phyloP scores from a whole-genome alignment of 1,284 basidiomycete genomes.

The Ganoderma leucocontextum region DNA sequence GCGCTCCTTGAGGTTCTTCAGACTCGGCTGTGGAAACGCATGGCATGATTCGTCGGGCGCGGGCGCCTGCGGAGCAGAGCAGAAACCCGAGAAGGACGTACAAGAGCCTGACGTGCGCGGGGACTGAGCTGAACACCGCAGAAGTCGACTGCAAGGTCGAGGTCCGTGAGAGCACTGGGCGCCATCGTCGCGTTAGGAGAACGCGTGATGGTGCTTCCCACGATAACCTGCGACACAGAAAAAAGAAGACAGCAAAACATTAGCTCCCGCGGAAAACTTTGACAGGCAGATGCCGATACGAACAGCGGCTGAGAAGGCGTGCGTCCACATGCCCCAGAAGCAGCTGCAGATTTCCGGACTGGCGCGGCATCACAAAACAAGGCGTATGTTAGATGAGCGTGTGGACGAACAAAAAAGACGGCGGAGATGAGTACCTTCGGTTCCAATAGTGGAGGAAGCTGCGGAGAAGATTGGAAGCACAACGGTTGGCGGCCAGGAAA shows the following conservation, averaged over 20 bases:
- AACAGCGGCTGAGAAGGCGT: conserved; percentile 50
- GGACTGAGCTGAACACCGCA: conserved; percentile 38
- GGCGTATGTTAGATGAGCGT: conserved; percentile 14
- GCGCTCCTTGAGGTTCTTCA: conserved; percentile 39
- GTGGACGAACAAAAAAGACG: conserved; percentile 4
- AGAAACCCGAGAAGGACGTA: conserved; percentile 28
- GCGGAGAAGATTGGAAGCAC: conserved; percentile 46
- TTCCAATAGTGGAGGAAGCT: conserved; percentile 45
- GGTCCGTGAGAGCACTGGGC: conserved; percentile 42
- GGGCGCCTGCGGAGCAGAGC: background rate
- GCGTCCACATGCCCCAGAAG: conserved; percentile 50
- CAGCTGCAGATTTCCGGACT: conserved; percentile 41
- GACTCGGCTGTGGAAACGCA: conserved; percentile 34
- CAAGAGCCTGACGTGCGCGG: conserved; percentile 41
- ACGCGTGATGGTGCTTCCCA: conserved; percentile 44
- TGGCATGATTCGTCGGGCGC: background rate
- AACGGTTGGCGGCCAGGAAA: conserved; percentile 49
- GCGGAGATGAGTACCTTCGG: conserved; percentile 22
- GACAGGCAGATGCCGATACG: conserved; percentile 26
- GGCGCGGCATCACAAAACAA: conserved; percentile 32
- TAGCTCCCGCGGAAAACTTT: conserved; percentile 12
- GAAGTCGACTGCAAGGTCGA: conserved; percentile 43
- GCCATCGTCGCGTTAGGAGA: conserved; percentile 43
- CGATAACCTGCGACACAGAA: conserved; percentile 40
- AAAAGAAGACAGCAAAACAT: conserved; percentile 7